Evolutionary conservation across 441 rosid species (phyloP), one percentile per base, ranked within the genome.

Genomic region (Mallotus repandus): DNA sequence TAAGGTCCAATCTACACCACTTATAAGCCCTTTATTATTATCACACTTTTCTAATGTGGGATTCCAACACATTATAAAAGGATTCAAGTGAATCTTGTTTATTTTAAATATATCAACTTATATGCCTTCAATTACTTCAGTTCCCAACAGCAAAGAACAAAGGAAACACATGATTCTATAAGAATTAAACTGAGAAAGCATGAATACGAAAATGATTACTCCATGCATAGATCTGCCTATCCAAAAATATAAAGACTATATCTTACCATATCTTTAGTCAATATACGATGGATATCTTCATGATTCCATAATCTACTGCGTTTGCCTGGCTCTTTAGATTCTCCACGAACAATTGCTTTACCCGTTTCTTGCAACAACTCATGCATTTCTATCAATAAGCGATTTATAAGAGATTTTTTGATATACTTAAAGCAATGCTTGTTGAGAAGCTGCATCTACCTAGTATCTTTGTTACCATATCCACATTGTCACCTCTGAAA

Each of bases 291-390:
- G 13, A 68, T 70, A 0, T 72, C 80, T 10, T 67, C 25, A 25
- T 60, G 76, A 67, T 66, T 48, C 80, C 80, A 77, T 67, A 77
- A 67, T 52, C 76, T 72, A 16, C 69, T 77, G 1, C 73, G 57
- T 67, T 60, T 45, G 43, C 76, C 68, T 46, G 69, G 76, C 68
- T 45, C 38, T 8, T 48, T 63, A 25, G 19, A 66, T 77, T 77
- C 76, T 18, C 67, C 14, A 4, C 29, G 63, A 48, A 72, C 80
- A 77, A 77, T 72, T 52, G 7, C 76, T 59, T 66, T 71, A 7
- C 73, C 80, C 62, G 61, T 54, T 72, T 74, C 69, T 48, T 46
- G 63, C 52, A 70, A 16, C 19, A 70, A 49, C 25, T 70, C 66
- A 59, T 70, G 46, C 66, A 59, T 70, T 60, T 43, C 53, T 69